phyloP scores from a whole-genome alignment of 805 yeast species.

The Cyberlindnera mississippiensis region DNA sequence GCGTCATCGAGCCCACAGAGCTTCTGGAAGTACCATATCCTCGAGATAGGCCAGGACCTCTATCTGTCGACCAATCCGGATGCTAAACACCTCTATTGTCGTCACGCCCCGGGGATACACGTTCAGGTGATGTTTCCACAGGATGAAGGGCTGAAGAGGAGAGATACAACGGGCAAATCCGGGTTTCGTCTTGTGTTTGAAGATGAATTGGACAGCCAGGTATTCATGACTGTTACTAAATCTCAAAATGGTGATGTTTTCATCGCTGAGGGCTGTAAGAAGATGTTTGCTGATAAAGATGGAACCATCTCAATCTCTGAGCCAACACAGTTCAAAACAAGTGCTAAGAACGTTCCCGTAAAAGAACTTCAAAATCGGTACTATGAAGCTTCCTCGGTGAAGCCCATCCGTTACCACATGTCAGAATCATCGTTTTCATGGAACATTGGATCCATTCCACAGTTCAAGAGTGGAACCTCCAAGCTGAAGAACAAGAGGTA shows the following conservation, averaged over 20 bases:
- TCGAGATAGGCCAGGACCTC: conserved; percentile 49
- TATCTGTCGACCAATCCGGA: conserved; percentile 69
- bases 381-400: conserved; percentile 6
- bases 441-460: conserved; percentile 42
- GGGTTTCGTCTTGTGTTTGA: conserved; percentile 34
- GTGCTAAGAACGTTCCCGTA: no score
- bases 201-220: conserved; percentile 9
- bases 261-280: conserved; percentile 11
- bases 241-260: conserved; percentile 10
- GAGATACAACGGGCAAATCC: conserved; percentile 16
- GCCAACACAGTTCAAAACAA: background rate
- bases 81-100: conserved; percentile 50
- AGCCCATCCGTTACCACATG: conserved; percentile 30
- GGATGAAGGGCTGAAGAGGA: background rate
- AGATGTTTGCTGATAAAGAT: conserved; percentile 10
- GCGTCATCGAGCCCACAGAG: conserved; percentile 6
- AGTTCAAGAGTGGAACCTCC: conserved; percentile 27
- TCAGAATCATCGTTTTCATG: conserved; percentile 19
- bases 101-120: conserved; percentile 61
- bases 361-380: background rate
- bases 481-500: conserved; percentile 28
- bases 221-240: conserved; percentile 18
- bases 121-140: conserved; percentile 30
- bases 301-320: conserved; percentile 9
- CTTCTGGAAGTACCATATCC: conserved; percentile 52